Base-by-base conservation (phyloP, 2,329 filamentous ascomycete genomes). In the Botrytis paeoniae region DNA sequence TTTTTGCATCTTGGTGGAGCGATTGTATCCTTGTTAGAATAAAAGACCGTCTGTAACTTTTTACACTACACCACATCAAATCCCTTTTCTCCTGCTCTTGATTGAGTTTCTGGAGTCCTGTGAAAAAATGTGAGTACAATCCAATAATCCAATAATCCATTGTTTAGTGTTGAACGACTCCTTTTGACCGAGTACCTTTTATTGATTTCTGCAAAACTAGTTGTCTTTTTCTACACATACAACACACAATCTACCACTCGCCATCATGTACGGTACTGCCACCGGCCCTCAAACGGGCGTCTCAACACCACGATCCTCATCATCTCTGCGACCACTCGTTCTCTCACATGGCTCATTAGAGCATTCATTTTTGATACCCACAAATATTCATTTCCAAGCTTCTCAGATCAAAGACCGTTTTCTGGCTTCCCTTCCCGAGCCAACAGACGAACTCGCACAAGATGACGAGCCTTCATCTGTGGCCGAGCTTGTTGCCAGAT, bases 391-490 rank as follows among this genome's bases (percentile, higher is more conserved):
- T 85, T 99, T 97, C 87, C 95, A 96, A 83, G 96, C 96, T 79
- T 92, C 94, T 75, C 93, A 97, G 85, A 88, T 98, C 81, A 97
- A 95, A 87, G 95, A 98, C 79, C 89, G 91, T 78, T 99, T 99
- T 85, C 89, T 90, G 77, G 88, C 93, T 65, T 94, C 91, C 76
- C 88, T 99, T 78, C 97, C 97, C 71, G 87, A 91, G 80, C 93
- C 96, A 73, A 99, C 97, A 82, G 96, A 99, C 82, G 96, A 99
- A 86, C 89, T 98, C 76, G 97, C 96, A 75, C 94, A 95, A 82
- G 97, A 99, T 86, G 96, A 99, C 79, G 97, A 99, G 86, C 96
- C 96, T n/a, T 98, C 96, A 54, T 99, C 97, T 37, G 90, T 95
- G 64, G 86, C 93, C 62, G 96, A 99, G 85, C 88, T 99, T 74